These are phyloP conservation scores for Ulmus americana DNA, from an alignment of 331 rosid species.

Conservation along the genomic window DNA sequence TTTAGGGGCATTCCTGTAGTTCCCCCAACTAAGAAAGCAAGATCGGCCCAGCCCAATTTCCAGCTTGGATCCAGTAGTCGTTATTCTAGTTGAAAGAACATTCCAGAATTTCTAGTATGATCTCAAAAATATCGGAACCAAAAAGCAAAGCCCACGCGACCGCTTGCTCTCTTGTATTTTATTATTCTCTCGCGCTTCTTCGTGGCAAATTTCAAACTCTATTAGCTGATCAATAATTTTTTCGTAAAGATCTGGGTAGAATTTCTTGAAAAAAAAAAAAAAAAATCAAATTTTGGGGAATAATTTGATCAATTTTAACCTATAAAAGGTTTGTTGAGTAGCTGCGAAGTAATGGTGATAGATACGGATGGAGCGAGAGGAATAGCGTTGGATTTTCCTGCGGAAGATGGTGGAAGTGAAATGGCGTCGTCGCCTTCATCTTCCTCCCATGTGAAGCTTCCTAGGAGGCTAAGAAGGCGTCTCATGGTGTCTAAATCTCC, in stretches of 20 bases:
- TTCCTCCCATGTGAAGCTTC: constrained; percentile 44
- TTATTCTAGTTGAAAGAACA: neutral
- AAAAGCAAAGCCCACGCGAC: too few species aligned
- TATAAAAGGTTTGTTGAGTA: neutral
- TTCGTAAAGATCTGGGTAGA: neutral
- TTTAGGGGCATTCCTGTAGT: too few species aligned
- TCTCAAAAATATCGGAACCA: neutral
- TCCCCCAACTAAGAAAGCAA: too few species aligned
- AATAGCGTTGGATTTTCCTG: constrained; percentile 46
- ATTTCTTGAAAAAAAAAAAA: neutral
- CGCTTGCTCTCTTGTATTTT: neutral
- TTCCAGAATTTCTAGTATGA: neutral
- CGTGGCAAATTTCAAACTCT: neutral
- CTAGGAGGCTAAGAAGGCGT: constrained; percentile 68
- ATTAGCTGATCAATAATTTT: neutral
- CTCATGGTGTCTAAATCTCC: constrained; percentile 56
- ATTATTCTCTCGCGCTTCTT: neutral
- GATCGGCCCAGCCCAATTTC: too few species aligned
- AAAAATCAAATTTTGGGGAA: neutral
- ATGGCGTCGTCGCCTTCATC: constrained; percentile 26
- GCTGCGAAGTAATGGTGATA: constrained; percentile 26
- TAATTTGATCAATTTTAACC: neutral
- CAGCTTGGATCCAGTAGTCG: neutral
- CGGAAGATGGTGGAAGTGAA: constrained; percentile 26
- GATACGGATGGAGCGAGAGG: constrained; percentile 41